Evolutionary conservation across 1,139 yeast genomes (phyloP), one percentile per base, ranked within the genome.

Genomic region (Pichia sp.): DNA sequence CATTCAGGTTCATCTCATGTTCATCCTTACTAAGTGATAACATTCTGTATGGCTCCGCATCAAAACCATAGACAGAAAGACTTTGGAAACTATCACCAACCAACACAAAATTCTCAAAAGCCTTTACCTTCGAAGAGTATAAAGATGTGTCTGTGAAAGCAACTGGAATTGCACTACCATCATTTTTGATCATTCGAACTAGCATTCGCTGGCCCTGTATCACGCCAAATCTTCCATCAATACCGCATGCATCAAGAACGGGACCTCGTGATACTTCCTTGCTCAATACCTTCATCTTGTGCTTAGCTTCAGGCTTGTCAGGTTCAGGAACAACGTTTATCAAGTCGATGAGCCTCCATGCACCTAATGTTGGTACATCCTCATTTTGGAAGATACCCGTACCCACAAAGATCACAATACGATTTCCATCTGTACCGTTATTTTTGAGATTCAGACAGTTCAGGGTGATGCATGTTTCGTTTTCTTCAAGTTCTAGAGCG

Each of bases 11-110:
- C 29, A 82, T 62, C 14, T 69, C 59, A 22, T 74, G 70, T 27
- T 74, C 66, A 55, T 88, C 95, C 51, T 82, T 83, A 8, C 95
- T 91, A 37, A 93, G 61, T 46, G 73, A 60, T 19, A 85, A 67
- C 80, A 91, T 77, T 46, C 96, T 66, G 58, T 84, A 88, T 1
- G 98, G 99, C 51, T 91, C 96, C 3, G 94, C 91, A 54, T 88
- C 95, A 59, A 87, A 88, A 1, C 96, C 97, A 19, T 79, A 80
- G 39, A 93, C 67, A 69, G 91, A 78, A 7, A 86, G 66, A 47
- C 94, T 82, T 47, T 84, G 82, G 58, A 78, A 67, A 0, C 86
- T 68, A 59, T 91, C 99, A 15, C 94, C 95, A 20, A 87, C 59
- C 3, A 86, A 50, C 20, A 88, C 56, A 52, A 88, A 63, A 56